A percentile compares a stretch with the other conserved stretches of the same genome.
These are phyloP conservation scores for Hibiscus tridactylites DNA, from an alignment of 345 rosid species.

Conservation along the genomic window DNA sequence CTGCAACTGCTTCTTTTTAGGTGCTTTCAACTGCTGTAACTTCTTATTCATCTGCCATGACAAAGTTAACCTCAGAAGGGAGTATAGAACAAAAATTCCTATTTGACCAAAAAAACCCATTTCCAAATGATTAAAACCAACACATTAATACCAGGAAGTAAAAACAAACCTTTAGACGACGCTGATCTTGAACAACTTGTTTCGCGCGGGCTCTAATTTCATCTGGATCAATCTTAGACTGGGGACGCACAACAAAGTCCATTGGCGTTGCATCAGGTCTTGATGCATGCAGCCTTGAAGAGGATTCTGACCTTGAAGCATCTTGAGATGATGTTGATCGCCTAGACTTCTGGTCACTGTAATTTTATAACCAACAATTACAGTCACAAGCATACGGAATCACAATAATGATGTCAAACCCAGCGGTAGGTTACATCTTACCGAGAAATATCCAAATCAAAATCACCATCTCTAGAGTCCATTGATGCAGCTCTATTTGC, in stretches of 20 bases:
- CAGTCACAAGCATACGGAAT: not conserved
- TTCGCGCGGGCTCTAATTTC: slow-evolving; percentile 80
- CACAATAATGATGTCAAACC: not conserved
- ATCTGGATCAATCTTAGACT: slow-evolving; percentile 90
- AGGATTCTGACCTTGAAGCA: slow-evolving; percentile 62
- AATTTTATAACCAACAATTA: slow-evolving; percentile 11
- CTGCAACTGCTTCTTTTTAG: slow-evolving; percentile 85
- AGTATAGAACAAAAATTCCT: not conserved
- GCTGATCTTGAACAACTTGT: slow-evolving; percentile 78
- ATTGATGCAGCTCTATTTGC: slow-evolving; percentile 48
- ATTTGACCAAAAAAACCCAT: not conserved
- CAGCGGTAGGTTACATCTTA: slow-evolving; percentile 21
- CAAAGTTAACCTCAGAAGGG: not conserved
- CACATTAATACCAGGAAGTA: not conserved
- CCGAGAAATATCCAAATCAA: slow-evolving; percentile 75
- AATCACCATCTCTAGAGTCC: slow-evolving; percentile 88
- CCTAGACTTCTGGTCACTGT: slow-evolving; percentile 61
- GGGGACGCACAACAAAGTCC: slow-evolving; percentile 91
- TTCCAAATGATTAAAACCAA: not conserved
- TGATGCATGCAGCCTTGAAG: slow-evolving; percentile 60
- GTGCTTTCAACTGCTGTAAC: slow-evolving; percentile 91
- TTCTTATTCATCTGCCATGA: slow-evolving; percentile 80
- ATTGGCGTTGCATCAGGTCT: slow-evolving; percentile 95
- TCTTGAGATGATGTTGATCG: slow-evolving; percentile 55
- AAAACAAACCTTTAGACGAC: slow-evolving; percentile 68